Percentiles rank a stretch among this genome's conserved stretches.
Conservation (phyloP, 2,329 filamentous ascomycete species). For the Neospermospora avenae region DNA sequence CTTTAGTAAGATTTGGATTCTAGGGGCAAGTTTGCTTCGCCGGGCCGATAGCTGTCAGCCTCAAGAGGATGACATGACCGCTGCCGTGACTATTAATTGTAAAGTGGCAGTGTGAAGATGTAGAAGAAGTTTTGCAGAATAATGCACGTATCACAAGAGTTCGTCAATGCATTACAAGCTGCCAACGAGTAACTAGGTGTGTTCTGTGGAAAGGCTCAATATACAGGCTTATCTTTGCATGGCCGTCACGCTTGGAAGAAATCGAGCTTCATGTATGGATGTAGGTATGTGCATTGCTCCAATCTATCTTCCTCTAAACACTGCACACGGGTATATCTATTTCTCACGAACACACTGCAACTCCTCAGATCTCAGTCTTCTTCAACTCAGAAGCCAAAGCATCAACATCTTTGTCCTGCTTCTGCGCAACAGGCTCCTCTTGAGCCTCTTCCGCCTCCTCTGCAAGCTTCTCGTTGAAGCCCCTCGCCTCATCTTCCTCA, state of each 20-base stretch:
- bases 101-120: too few relatives aligned
- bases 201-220: neutral
- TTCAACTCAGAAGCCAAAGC: slow-evolving; percentile 71
- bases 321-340: slow-evolving; percentile 7
- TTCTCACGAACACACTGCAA: neutral
- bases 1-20: too few relatives aligned
- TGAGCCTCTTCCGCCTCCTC: slow-evolving; percentile 70
- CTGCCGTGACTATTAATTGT: too few relatives aligned
- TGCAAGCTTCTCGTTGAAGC: slow-evolving; percentile 66
- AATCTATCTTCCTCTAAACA: neutral
- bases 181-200: too few relatives aligned
- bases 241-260: neutral
- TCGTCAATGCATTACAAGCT: too few relatives aligned
- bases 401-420: slow-evolving; percentile 76
- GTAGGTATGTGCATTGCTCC: slow-evolving; percentile 8
- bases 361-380: slow-evolving; percentile 48
- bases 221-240: too few relatives aligned
- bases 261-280: neutral
- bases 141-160: too few relatives aligned
- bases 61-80: too few relatives aligned
- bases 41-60: too few relatives aligned
- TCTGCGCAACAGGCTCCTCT: slow-evolving; percentile 67
- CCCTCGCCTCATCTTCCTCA: slow-evolving; percentile 61
- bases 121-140: too few relatives aligned
- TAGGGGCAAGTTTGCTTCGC: too few relatives aligned